These are phyloP conservation scores for Daldinia grandis DNA, from an alignment of 495 filamentous ascomycete genomes.

Conservation along the genomic window DNA sequence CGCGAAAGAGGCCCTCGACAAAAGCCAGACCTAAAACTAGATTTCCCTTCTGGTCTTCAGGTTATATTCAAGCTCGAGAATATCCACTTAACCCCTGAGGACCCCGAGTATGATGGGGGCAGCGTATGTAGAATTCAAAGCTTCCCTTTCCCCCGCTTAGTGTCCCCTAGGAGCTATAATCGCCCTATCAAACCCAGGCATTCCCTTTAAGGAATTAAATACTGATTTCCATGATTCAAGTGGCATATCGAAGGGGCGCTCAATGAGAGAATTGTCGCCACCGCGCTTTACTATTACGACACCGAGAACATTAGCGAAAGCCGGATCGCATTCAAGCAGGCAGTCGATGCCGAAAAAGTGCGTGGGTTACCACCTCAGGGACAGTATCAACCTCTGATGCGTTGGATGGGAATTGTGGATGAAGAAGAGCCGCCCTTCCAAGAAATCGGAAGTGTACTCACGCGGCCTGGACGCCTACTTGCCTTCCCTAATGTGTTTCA, in stretches of 20 bases:
- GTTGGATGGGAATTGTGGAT: slow-evolving; percentile 35
- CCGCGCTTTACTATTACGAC: slow-evolving; percentile 70
- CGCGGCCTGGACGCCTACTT: slow-evolving; percentile 47
- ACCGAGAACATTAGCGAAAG: slow-evolving; percentile 66
- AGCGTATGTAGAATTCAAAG: neutral
- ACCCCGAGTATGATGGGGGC: slow-evolving; percentile 51
- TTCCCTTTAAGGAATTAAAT: neutral
- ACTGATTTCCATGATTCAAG: neutral
- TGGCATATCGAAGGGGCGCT: slow-evolving; percentile 63
- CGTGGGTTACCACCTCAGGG: slow-evolving; percentile 30
- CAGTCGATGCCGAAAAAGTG: slow-evolving; percentile 29
- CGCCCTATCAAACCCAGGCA: too few relatives aligned
- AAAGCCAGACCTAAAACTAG: slow-evolving; percentile 11
- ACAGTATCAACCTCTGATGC: slow-evolving; percentile 31
- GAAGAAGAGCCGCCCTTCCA: slow-evolving; percentile 40
- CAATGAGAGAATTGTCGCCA: slow-evolving; percentile 67
- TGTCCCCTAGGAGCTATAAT: too few relatives aligned
- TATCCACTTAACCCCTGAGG: slow-evolving; percentile 67
- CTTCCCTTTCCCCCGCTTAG: neutral
- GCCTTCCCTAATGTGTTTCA: slow-evolving; percentile 57
- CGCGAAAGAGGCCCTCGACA: neutral
- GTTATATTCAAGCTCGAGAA: slow-evolving; percentile 70
- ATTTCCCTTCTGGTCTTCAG: slow-evolving; percentile 55
- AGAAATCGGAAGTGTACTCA: slow-evolving; percentile 47
- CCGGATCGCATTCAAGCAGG: slow-evolving; percentile 61